Percentiles rank a stretch among this genome's conserved stretches.
Evolutionary conservation across 352 stramenopile genomes (phyloP).

Genomic region (Globisporangium alternatum): DNA sequence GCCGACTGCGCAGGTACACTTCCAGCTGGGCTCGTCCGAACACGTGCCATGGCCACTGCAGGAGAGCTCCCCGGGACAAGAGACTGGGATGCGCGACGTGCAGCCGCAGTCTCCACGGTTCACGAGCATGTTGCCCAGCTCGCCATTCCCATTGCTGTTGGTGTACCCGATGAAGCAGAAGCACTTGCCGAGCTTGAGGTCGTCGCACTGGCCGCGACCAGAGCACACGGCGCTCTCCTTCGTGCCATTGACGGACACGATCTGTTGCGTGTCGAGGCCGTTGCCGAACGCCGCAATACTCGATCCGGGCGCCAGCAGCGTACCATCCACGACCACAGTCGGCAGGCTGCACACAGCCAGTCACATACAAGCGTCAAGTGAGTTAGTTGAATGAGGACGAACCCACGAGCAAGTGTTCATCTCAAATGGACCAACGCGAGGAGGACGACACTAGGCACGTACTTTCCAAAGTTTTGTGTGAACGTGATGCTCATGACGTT

Average conservation of each 20-base stretch:
- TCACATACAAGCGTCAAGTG: conserved; percentile 8
- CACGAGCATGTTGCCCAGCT: conserved; percentile 36
- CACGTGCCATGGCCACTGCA: conserved; percentile 82
- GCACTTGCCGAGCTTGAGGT: conserved; percentile 54
- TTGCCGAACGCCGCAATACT: conserved; percentile 25
- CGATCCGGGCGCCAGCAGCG: conserved; percentile 29
- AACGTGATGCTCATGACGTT: conserved; percentile 74
- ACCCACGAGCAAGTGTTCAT: background rate
- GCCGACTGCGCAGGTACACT: conserved; percentile 65
- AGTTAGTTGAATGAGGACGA: background rate
- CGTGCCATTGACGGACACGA: conserved; percentile 49
- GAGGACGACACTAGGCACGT: conserved; percentile 20
- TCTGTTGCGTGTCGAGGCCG: conserved; percentile 22
- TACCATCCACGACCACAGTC: conserved; percentile 45
- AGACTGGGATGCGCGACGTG: conserved; percentile 50
- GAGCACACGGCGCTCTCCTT: conserved; percentile 75
- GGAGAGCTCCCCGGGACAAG: conserved; percentile 60
- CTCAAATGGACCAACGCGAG: background rate
- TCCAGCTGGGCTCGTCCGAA: conserved; percentile 44
- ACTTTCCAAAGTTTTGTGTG: conserved; percentile 81
- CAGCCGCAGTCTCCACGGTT: conserved; percentile 68
- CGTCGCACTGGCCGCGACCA: conserved; percentile 58
- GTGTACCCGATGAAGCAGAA: conserved; percentile 62
- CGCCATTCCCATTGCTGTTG: conserved; percentile 60
- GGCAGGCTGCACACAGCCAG: conserved; percentile 35